Evolutionary conservation across 1,284 basidiomycete species (phyloP).

Genomic region (Schizophyllum commune): DNA sequence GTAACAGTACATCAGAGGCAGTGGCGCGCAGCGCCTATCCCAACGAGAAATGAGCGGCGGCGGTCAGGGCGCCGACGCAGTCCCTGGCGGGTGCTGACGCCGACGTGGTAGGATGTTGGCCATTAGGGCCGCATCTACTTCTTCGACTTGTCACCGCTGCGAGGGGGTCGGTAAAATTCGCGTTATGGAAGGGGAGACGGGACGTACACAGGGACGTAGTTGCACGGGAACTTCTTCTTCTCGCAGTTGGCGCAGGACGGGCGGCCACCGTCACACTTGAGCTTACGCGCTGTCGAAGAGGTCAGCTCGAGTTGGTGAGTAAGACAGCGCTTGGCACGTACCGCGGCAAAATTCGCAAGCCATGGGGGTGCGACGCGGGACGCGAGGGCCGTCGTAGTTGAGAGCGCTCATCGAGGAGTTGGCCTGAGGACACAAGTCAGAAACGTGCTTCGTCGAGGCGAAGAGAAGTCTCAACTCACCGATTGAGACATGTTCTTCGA

Average conservation of each 20-base stretch:
- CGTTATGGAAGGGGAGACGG: too few species aligned
- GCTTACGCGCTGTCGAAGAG: slow-evolving; percentile 38
- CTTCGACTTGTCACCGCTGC: too few species aligned
- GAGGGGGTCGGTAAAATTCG: too few species aligned
- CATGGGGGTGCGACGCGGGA: slow-evolving; percentile 45
- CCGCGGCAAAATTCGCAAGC: slow-evolving; percentile 53
- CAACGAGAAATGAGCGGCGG: too few species aligned
- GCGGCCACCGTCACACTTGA: slow-evolving; percentile 50
- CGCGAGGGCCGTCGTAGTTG: slow-evolving; percentile 25
- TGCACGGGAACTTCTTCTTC: slow-evolving; percentile 38
- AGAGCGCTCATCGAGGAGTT: too few species aligned
- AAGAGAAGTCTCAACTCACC: too few species aligned
- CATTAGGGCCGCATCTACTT: neutral
- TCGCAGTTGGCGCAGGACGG: slow-evolving; percentile 50
- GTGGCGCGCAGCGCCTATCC: neutral
- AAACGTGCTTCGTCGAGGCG: too few species aligned
- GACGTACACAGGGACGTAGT: slow-evolving; percentile 48
- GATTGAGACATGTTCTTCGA: too few species aligned
- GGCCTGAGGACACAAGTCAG: too few species aligned
- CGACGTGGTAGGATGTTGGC: too few species aligned
- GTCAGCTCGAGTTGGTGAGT: neutral
- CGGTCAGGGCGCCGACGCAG: neutral
- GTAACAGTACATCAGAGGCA: neutral
- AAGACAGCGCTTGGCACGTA: slow-evolving; percentile 13
- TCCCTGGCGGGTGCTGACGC: neutral